phyloP scores from a whole-genome alignment of 805 yeast species.

The Hanseniaspora thailandica region DNA sequence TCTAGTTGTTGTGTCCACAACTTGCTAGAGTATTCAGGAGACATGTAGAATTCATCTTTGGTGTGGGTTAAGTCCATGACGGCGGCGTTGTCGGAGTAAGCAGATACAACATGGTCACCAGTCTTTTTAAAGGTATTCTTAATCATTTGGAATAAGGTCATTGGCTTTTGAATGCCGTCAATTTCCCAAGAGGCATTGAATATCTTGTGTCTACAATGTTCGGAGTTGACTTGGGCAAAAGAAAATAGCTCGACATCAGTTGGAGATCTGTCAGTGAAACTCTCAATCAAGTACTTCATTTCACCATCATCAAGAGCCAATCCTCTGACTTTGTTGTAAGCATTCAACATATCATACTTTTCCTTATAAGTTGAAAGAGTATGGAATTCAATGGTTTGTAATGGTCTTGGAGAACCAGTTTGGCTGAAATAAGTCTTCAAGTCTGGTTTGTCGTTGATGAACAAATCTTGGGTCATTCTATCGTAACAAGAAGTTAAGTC shows the following conservation, averaged over 20 bases:
- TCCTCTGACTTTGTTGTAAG: slow-evolving; percentile 76
- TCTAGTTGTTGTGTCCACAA: slow-evolving; percentile 68
- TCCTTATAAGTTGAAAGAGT: slow-evolving; percentile 14
- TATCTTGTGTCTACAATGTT: slow-evolving; percentile 97
- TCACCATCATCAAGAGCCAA: slow-evolving; percentile 92
- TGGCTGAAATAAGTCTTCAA: slow-evolving; percentile 63
- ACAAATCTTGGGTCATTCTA: slow-evolving; percentile 82
- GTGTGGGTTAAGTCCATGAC: slow-evolving; percentile 46
- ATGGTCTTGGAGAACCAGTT: slow-evolving; percentile 68
- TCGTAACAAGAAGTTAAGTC: slow-evolving; percentile 68
- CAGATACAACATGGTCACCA: slow-evolving; percentile 77
- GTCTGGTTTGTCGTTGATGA: slow-evolving; percentile 48
- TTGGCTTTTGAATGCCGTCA: slow-evolving; percentile 63
- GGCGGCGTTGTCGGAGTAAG: slow-evolving; percentile 97
- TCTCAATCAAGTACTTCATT: slow-evolving; percentile 71
- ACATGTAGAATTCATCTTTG: slow-evolving; percentile 64
- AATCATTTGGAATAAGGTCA: slow-evolving; percentile 84
- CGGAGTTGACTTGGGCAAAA: slow-evolving; percentile 99
- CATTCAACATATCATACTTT: slow-evolving; percentile 45
- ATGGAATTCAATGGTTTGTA: slow-evolving; percentile 46
- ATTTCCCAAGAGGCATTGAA: slow-evolving; percentile 98
- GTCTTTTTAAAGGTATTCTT: slow-evolving; percentile 77
- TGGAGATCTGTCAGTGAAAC: slow-evolving; percentile 83
- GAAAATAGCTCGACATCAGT: slow-evolving; percentile 95
- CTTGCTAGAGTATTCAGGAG: slow-evolving; percentile 64